Evolutionary conservation across 2,329 filamentous ascomycete species (phyloP).

Genomic region (Aspergillus udagawae): DNA sequence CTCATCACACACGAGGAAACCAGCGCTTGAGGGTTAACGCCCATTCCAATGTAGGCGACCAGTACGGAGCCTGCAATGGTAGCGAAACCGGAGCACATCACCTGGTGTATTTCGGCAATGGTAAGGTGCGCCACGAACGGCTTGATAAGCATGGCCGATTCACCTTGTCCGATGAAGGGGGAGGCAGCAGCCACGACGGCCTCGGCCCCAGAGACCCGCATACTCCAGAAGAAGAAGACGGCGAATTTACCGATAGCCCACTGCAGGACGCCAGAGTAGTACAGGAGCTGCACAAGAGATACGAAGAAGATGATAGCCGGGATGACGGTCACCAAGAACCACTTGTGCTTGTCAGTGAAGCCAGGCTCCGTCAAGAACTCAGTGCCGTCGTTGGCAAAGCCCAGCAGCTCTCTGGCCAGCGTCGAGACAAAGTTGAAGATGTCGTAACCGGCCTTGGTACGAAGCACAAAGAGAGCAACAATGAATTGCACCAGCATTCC

Average conservation of each 20-base stretch:
- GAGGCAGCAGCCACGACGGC: conserved; percentile 91
- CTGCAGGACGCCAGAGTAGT: conserved; percentile 75
- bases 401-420: conserved; percentile 68
- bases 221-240: conserved; percentile 84
- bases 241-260: conserved; percentile 90
- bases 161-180: conserved; percentile 90
- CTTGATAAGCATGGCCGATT: conserved; percentile 87
- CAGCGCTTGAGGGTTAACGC: conserved; percentile 77
- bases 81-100: conserved; percentile 89
- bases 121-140: conserved; percentile 85
- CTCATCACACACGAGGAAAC: conserved; percentile 95
- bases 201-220: conserved; percentile 83
- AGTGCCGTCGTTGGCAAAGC: conserved; percentile 70
- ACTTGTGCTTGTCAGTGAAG: conserved; percentile 45
- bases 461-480: conserved; percentile 81
- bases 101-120: conserved; percentile 81
- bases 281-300: conserved; percentile 80
- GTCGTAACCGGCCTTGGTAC: conserved; percentile 75
- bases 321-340: conserved; percentile 76
- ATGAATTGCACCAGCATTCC: conserved; percentile 88
- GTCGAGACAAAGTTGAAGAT: conserved; percentile 86
- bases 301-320: conserved; percentile 97
- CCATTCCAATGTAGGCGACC: conserved; percentile 79
- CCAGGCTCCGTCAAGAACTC: conserved; percentile 61
- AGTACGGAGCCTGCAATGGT: conserved; percentile 87